phyloP scores from a whole-genome alignment of 202 grass and related monocot species.

The Schoenoplectus tabernaemontani region DNA sequence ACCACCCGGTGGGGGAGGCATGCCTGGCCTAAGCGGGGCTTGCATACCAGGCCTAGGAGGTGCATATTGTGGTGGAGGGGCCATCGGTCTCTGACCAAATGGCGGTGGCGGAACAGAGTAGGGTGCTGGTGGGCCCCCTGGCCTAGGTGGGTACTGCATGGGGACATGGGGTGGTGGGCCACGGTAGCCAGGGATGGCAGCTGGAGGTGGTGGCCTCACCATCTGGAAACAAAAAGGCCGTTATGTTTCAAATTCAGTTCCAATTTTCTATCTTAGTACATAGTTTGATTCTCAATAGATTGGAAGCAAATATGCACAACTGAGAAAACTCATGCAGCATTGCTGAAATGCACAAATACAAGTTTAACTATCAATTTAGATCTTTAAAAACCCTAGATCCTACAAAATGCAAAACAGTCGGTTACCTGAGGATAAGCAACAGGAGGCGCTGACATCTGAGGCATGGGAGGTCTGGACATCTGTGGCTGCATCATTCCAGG shows the following conservation, averaged over 20 bases:
- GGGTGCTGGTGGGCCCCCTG: conserved; percentile 30
- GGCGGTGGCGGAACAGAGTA: conserved; percentile 36
- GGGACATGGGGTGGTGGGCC: conserved; percentile 45
- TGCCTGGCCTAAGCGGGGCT: conserved; percentile 54
- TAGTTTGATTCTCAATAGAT: neutral
- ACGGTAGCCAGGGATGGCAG: neutral
- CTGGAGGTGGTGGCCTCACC: conserved; percentile 28
- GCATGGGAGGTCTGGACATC: conserved; percentile 76
- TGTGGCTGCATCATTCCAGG: conserved; percentile 62
- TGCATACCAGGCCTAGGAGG: conserved; percentile 67
- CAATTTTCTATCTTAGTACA: neutral
- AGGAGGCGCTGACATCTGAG: conserved; percentile 68
- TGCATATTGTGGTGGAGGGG: conserved; percentile 48
- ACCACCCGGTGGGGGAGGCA: conserved; percentile 39
- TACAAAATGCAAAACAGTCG: neutral
- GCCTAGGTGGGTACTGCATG: conserved; percentile 55
- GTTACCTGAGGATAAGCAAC: conserved; percentile 82
- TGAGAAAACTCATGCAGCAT: neutral
- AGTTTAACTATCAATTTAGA: neutral
- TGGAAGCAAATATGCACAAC: neutral
- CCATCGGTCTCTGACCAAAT: conserved; percentile 60
- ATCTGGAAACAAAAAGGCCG: neutral
- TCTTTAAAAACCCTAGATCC: neutral
- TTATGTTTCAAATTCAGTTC: neutral
- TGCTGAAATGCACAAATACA: neutral